These are phyloP conservation scores for Fonsecaea nubica DNA, from an alignment of 2,329 filamentous ascomycete genomes.

Conservation along the genomic window DNA sequence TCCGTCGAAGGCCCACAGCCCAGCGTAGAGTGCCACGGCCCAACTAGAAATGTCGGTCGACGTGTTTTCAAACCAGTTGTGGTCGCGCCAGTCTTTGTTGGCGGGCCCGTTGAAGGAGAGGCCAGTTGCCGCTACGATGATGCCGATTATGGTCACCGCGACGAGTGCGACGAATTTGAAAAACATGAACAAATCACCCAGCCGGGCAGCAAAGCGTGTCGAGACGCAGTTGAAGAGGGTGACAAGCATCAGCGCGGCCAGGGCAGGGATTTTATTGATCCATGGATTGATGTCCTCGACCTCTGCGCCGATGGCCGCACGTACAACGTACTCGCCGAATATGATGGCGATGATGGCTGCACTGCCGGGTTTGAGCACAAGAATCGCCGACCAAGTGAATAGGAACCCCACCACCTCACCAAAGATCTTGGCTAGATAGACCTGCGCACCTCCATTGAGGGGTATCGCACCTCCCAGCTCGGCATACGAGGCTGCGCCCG, in stretches of 20 bases:
- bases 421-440: slow-evolving; percentile 95
- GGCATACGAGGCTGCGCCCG: slow-evolving; percentile 90
- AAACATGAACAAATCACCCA: slow-evolving; percentile 95
- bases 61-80: slow-evolving; percentile 87
- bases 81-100: slow-evolving; percentile 84
- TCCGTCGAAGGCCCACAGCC: slow-evolving; percentile 96
- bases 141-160: slow-evolving; percentile 83
- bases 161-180: slow-evolving; percentile 91
- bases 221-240: slow-evolving; percentile 90
- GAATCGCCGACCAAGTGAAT: slow-evolving; percentile 94
- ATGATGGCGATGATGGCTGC: slow-evolving; percentile 96
- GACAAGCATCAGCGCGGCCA: slow-evolving; percentile 75
- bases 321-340: slow-evolving; percentile 95
- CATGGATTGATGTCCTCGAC: slow-evolving; percentile 80
- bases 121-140: slow-evolving; percentile 87
- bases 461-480: slow-evolving; percentile 96
- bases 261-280: slow-evolving; percentile 87
- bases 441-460: slow-evolving; percentile 89
- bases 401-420: slow-evolving; percentile 91
- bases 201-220: slow-evolving; percentile 82
- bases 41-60: slow-evolving; percentile 80
- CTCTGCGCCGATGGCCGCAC: slow-evolving; percentile 84
- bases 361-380: slow-evolving; percentile 91
- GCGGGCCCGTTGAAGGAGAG: slow-evolving; percentile 76
- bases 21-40: slow-evolving; percentile 93